Conservation (phyloP, 768 basidiomycete genomes). For the Strobilomyces dryophilus region DNA sequence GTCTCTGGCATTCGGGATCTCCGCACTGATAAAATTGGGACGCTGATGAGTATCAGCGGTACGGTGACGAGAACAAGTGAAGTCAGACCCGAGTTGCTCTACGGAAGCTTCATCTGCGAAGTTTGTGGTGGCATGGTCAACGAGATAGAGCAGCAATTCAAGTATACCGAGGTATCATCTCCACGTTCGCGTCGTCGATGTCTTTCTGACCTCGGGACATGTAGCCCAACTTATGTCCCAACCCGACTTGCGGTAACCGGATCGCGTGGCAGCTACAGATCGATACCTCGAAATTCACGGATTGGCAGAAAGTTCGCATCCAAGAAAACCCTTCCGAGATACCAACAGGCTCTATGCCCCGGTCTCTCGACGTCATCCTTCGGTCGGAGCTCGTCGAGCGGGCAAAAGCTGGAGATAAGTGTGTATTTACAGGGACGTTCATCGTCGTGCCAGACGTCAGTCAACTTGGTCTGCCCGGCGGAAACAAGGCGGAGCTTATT, state of each 20-base stretch:
- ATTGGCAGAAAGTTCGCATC: slow-evolving; percentile 99
- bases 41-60: slow-evolving; percentile 91
- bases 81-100: slow-evolving; percentile 91
- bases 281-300: slow-evolving; percentile 93
- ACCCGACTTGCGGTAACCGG: slow-evolving; percentile 90
- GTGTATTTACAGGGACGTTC: slow-evolving; percentile 96
- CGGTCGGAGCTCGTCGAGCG: slow-evolving; percentile 94
- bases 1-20: slow-evolving; percentile 94
- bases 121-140: slow-evolving; percentile 81
- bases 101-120: slow-evolving; percentile 91
- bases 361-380: slow-evolving; percentile 93
- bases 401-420: slow-evolving; percentile 99
- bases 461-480: slow-evolving; percentile 91
- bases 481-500: slow-evolving; percentile 86
- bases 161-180: slow-evolving; percentile 84
- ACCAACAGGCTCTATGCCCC: slow-evolving; percentile 97
- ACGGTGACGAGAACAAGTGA: slow-evolving; percentile 98
- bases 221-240: slow-evolving; percentile 91
- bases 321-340: slow-evolving; percentile 99
- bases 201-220: not conserved
- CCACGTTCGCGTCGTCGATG: not conserved
- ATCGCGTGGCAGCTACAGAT: slow-evolving; percentile 91
- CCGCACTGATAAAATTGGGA: slow-evolving; percentile 90
- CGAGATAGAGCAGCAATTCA: slow-evolving; percentile 99
- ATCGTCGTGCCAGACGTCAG: slow-evolving; percentile 98